Base-by-base conservation (phyloP, 352 stramenopile genomes). In the Globisporangium iwayamae region DNA sequence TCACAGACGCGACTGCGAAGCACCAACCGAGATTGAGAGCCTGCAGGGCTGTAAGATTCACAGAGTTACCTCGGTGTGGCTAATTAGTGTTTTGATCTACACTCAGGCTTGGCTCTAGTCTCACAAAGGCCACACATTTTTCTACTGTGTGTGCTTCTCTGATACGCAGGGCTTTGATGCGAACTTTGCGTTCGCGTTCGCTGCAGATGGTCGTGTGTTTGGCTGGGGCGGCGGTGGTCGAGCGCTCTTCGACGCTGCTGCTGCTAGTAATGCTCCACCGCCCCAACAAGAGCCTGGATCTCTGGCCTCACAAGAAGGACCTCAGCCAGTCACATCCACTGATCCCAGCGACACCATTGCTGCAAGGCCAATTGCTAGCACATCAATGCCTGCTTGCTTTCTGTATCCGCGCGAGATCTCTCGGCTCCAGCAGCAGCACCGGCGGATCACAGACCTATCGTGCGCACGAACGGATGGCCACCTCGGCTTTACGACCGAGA, bases 211-310 rank as follows among this genome's bases (percentile, higher is more conserved):
- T 2, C 85, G 94, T 36, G 76, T 98, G 13, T 97, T 94, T 65
- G 71, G 72, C 11, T 98, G 93, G 92, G 94, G 93, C 18, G 94
- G 94, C 7, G 83, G 80, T 10, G 79, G 81, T 4, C 69, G 55
- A 58, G 67, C 77, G 10, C 56, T 85, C 4, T 75, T 80, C 18
- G 71, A 83, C 47, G n/a, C 16, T 38, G 50, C 58, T n/a, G 30
- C 39, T 46, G 39, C 39, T n/a, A 8, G 39, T 46, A 8, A 14
- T 30, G 18, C 56, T 8, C 43, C 16, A 41, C 6, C 46, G 25
- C 16, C 46, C 6, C 20, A 43, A n/a, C 39, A 53, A 4, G 45
- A 30, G 14, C 9, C 25, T 10, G 46, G 38, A 16, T 16, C 36
- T 4, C 36, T 16, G 36, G 36, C 36, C 36, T 18, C 6, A 14